Evolutionary conservation across 352 stramenopile species (phyloP), one percentile per base, ranked within the genome.

Genomic region (Hyaloperonospora arabidopsidis): DNA sequence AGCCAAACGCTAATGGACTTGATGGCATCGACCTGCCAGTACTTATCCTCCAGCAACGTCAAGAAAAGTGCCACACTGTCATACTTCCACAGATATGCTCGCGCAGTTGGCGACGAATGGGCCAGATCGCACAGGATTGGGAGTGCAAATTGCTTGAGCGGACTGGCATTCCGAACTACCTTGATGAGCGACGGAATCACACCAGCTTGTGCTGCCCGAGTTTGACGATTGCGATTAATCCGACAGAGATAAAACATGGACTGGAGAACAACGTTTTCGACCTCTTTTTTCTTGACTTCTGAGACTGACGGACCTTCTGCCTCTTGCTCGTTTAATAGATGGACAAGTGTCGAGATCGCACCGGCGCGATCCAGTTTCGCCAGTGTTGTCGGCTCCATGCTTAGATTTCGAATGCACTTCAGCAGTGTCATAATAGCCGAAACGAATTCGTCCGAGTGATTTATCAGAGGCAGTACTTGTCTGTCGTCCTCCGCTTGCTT

Each of bases 171-270:
- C 28, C 67, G 55, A 1, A 96, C 86, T 29, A 94, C 89, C 39
- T 86, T 80, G 45, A 93, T 77, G 11, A 97, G 73, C n/a, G 79
- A 89, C n/a, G 87, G 87, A 22, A 97, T 89, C 10, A 97, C 69
- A 8, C 90, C 90, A 15, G 86, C 84, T 44, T 95, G 75, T 0
- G 91, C 88, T 6, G 91, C 91, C 46, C 89, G 78, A 2, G 82
- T 95, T 38, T 97, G 89, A 0, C 90, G 80, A n/a, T 83, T 91
- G 6, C 85, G 69, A 56, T 95, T 96, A 56, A 97, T 93, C 13
- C 87, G 82, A 55, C 90, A 97, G 13, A 97, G 64, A 55, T 97
- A 97, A 50, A 93, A 97, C 74, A 97, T 95, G 2, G 83, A 79
- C 58, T 91, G 88, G 6, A 97, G 70, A 34, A 96, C 79, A 49